Percentiles rank a stretch among this genome's conserved stretches.
These are phyloP conservation scores for Mucor sp. DNA, from an alignment of 371 early-diverging fungal species.

Conservation along the genomic window DNA sequence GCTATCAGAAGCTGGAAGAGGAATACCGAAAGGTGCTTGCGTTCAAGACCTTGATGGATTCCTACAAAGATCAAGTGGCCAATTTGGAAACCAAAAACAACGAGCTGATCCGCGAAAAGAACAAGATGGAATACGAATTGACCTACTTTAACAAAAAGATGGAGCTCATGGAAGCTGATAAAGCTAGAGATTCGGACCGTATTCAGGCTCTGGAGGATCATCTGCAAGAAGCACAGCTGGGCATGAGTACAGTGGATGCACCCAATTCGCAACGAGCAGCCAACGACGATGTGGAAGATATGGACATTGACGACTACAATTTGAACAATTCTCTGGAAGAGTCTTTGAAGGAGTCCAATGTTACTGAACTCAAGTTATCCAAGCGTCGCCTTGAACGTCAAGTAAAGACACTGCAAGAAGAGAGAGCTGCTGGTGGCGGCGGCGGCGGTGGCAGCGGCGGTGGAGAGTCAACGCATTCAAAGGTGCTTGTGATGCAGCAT, in stretches of 20 bases:
- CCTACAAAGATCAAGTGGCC: constrained; percentile 83
- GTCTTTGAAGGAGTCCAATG: constrained; percentile 55
- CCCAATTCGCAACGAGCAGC: constrained; percentile 3
- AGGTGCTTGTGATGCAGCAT: constrained; percentile 66
- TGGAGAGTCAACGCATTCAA: constrained; percentile 20
- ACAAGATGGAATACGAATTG: constrained; percentile 74
- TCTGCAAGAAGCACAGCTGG: constrained; percentile 81
- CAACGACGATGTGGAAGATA: constrained; percentile 24
- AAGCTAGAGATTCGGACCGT: constrained; percentile 69
- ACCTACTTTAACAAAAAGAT: constrained; percentile 64
- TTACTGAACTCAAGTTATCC: constrained; percentile 60
- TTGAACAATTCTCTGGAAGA: constrained; percentile 46
- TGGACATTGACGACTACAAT: constrained; percentile 46
- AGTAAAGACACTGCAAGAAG: constrained; percentile 61
- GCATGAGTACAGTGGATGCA: constrained; percentile 26
- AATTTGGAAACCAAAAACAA: constrained; percentile 74
- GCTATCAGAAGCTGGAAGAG: constrained; percentile 78
- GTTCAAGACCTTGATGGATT: constrained; percentile 82
- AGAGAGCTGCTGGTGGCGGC: constrained; percentile 53
- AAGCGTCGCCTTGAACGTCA: constrained; percentile 80
- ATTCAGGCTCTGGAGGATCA: constrained; percentile 80
- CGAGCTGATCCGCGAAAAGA: constrained; percentile 68
- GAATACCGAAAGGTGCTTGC: constrained; percentile 81
- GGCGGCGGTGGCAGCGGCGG: constrained; percentile 1
- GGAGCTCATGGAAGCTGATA: constrained; percentile 66